Evolutionary conservation across 495 filamentous ascomycete genomes (phyloP).

Genomic region (Tuber aestivum): DNA sequence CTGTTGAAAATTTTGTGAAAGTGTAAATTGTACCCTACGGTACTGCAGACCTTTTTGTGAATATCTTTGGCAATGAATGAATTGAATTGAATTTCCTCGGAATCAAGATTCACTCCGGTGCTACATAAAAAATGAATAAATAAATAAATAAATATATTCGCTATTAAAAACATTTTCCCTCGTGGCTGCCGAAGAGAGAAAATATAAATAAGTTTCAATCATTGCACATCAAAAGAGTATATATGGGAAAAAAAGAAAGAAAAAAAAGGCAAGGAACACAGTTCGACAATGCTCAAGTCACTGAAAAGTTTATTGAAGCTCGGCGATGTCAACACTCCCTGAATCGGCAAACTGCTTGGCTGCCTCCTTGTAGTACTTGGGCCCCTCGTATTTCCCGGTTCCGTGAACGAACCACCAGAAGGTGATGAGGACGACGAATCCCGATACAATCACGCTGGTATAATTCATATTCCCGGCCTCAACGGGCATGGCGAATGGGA

Average conservation of each 20-base stretch:
- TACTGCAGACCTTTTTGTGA: constrained; percentile 1
- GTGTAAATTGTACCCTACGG: background rate
- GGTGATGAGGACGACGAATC: constrained; percentile 50
- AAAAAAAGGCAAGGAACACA: constrained; percentile 1
- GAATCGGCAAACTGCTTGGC: constrained; percentile 25
- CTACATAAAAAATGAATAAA: background rate
- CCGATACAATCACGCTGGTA: constrained; percentile 59
- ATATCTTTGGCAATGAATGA: constrained; percentile 1
- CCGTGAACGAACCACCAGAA: constrained; percentile 64
- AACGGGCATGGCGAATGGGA: constrained; percentile 58
- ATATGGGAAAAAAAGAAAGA: no score
- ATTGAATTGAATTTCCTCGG: background rate
- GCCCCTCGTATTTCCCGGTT: constrained; percentile 53
- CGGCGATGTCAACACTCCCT: background rate
- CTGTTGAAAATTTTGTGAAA: background rate
- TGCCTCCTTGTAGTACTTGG: constrained; percentile 46
- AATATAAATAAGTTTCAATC: background rate
- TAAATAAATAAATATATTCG: background rate
- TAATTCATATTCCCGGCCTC: constrained; percentile 63
- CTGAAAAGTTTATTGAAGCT: background rate
- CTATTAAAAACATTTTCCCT: background rate
- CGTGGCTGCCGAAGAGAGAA: background rate
- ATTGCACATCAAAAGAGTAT: background rate
- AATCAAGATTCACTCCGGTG: background rate
- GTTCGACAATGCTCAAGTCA: background rate